phyloP scores from a whole-genome alignment of 345 rosid species.

The Psidium friedrichsthalianum region DNA sequence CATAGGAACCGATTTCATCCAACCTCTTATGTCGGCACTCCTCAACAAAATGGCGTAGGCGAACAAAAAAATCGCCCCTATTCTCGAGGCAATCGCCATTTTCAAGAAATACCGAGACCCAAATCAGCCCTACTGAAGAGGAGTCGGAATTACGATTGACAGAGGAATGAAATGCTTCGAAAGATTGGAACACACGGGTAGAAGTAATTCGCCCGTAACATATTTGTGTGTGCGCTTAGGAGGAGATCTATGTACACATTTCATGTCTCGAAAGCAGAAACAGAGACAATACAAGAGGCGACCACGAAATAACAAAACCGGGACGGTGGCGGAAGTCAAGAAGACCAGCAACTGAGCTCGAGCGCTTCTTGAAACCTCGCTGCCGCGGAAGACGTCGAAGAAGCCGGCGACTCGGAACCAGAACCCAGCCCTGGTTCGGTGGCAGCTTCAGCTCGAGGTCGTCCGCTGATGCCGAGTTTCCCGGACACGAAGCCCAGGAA shows the following conservation, averaged over 20 bases:
- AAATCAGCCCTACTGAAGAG: background rate
- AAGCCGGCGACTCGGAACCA: background rate
- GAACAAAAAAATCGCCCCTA: too few relatives aligned
- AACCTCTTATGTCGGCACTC: too few relatives aligned
- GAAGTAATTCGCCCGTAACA: background rate
- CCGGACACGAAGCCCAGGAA: background rate
- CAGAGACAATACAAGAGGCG: background rate
- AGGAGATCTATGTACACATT: background rate
- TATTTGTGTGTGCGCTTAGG: background rate
- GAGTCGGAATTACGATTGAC: background rate
- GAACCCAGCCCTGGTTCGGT: background rate
- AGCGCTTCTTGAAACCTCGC: conserved; percentile 1
- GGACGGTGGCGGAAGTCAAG: background rate
- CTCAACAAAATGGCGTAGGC: too few relatives aligned
- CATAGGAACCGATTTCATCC: too few relatives aligned
- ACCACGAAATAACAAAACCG: background rate
- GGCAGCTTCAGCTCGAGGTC: background rate
- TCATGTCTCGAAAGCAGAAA: background rate
- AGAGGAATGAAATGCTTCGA: background rate
- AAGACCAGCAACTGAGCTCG: conserved; percentile 6
- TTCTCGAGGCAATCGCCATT: background rate
- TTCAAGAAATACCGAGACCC: background rate
- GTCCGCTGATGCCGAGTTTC: background rate
- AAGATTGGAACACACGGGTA: background rate
- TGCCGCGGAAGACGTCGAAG: background rate